Evolutionary conservation across 2,329 filamentous ascomycete genomes (phyloP).

Genomic region (Tolypocladium album): DNA sequence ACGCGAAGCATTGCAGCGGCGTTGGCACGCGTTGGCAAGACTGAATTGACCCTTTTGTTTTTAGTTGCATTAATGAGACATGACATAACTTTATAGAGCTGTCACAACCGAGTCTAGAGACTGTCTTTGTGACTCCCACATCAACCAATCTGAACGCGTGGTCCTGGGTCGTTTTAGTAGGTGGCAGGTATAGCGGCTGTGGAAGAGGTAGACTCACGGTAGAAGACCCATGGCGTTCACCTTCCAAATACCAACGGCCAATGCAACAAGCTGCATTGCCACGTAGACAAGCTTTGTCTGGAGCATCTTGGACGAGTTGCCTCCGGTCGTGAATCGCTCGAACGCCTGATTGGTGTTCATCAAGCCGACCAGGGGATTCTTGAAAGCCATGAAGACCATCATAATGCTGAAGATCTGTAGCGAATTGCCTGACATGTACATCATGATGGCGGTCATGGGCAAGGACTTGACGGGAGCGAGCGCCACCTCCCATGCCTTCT

Average conservation of each 20-base stretch:
- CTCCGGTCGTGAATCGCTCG: slow-evolving; percentile 76
- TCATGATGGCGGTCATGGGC: slow-evolving; percentile 98
- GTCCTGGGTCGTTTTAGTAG: slow-evolving; percentile 44
- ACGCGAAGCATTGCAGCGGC: slow-evolving; percentile 6
- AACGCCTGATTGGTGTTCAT: slow-evolving; percentile 80
- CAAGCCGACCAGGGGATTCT: slow-evolving; percentile 82
- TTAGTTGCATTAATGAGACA: neutral
- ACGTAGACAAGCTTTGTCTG: slow-evolving; percentile 84
- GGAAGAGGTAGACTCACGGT: slow-evolving; percentile 50
- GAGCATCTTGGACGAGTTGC: slow-evolving; percentile 61
- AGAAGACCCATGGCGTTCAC: slow-evolving; percentile 92
- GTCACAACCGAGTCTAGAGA: slow-evolving; percentile 56
- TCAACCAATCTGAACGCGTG: slow-evolving; percentile 92
- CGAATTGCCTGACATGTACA: slow-evolving; percentile 99
- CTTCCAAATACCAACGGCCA: slow-evolving; percentile 89
- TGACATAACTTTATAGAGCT: slow-evolving; percentile 21
- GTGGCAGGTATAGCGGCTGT: neutral
- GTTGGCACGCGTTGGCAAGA: slow-evolving; percentile 4
- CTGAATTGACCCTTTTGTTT: neutral
- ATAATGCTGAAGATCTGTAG: slow-evolving; percentile 99
- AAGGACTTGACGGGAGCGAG: slow-evolving; percentile 87
- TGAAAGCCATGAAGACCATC: slow-evolving; percentile 99
- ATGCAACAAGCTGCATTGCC: slow-evolving; percentile 70
- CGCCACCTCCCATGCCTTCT: slow-evolving; percentile 97
- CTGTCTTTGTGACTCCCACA: slow-evolving; percentile 75